Evolutionary conservation across 768 basidiomycete genomes (phyloP), one percentile per base, ranked within the genome.

Genomic region (Erythrobasidium yunnanense): DNA sequence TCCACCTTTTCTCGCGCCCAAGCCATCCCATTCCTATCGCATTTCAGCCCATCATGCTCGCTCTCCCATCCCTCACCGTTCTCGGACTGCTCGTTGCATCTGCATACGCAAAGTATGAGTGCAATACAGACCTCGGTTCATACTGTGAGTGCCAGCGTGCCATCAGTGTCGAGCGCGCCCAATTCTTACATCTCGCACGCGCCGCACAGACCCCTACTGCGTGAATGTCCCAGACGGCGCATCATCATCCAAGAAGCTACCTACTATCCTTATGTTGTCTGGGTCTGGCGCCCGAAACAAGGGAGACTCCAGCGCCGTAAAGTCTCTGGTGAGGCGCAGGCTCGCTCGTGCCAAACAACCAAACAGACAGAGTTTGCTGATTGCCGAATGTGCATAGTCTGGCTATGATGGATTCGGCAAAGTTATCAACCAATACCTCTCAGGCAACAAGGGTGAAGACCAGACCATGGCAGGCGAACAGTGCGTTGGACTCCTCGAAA

Each of bases 351-450:
- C n/a, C n/a, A n/a, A n/a, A 13, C 11, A 51, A 8, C 49, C 17
- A 13, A 8, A 13, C 22, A 13, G 17, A 25, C 49, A 51, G 22
- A 13, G 25, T 51, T 51, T 13, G 47, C 45, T 51, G 11, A 29
- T 50, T 22, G n/a, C 52, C 4, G 32, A 25, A 17, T 51, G 3
- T 13, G 11, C 25, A 45, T 29, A 66, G 53, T 66, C 53, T 25
- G 54, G 53, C 34, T 66, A 66, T 33, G 65, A 66, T 25, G 65
- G 65, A 4, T 38, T 66, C 20, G 65, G 53, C 23, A 66, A 66
- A 46, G 45, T 66, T 42, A 47, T 66, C 65, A 66, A 54, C 54
- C 4, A 66, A 29, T 66, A 66, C 54, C 20, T 34, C 18, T 33
- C 23, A 18, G 65, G 65, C 29, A 55, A 63, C 23, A 52, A 51